These are phyloP conservation scores for Eremomyces bilateralis DNA, from an alignment of 495 filamentous ascomycete species.

Conservation along the genomic window DNA sequence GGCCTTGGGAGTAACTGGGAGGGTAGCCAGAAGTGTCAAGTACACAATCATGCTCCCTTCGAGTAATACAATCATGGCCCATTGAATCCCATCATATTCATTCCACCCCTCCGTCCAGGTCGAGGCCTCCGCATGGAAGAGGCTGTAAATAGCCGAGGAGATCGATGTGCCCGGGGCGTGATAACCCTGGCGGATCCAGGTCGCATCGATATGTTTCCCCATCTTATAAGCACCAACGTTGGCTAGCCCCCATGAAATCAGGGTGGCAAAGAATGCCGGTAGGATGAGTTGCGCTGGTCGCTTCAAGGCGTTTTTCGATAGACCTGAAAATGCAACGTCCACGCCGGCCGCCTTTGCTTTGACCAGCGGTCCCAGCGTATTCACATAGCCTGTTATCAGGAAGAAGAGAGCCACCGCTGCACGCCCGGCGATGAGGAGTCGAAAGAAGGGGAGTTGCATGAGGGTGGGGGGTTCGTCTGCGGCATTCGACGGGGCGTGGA, in stretches of 20 bases:
- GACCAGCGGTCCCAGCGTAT: conserved; percentile 12
- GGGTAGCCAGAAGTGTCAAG: conserved; percentile 13
- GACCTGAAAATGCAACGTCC: conserved; percentile 10
- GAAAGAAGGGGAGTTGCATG: conserved; percentile 14
- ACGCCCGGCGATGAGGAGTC: conserved; percentile 12
- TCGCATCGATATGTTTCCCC: conserved; percentile 13
- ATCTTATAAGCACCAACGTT: conserved; percentile 13
- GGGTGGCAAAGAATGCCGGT: conserved; percentile 11
- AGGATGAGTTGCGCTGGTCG: conserved; percentile 13
- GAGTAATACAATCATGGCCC: conserved; percentile 13
- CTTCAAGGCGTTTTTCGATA: conserved; percentile 10
- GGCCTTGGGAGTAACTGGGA: conserved; percentile 10
- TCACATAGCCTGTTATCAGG: conserved; percentile 16
- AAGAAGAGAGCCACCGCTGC: conserved; percentile 14
- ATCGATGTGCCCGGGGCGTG: conserved; percentile 8
- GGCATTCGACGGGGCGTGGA: conserved; percentile 10
- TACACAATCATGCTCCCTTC: conserved; percentile 15
- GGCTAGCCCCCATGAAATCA: conserved; percentile 13
- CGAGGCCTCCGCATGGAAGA: conserved; percentile 7
- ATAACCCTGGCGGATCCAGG: conserved; percentile 14
- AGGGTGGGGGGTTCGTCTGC: conserved; percentile 8
- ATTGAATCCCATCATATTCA: conserved; percentile 15
- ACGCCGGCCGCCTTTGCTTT: conserved; percentile 11
- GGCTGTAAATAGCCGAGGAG: conserved; percentile 8
- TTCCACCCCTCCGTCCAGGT: conserved; percentile 15